phyloP scores from a whole-genome alignment of 2,329 filamentous ascomycete genomes.

The Cercospora zeae-maydis region DNA sequence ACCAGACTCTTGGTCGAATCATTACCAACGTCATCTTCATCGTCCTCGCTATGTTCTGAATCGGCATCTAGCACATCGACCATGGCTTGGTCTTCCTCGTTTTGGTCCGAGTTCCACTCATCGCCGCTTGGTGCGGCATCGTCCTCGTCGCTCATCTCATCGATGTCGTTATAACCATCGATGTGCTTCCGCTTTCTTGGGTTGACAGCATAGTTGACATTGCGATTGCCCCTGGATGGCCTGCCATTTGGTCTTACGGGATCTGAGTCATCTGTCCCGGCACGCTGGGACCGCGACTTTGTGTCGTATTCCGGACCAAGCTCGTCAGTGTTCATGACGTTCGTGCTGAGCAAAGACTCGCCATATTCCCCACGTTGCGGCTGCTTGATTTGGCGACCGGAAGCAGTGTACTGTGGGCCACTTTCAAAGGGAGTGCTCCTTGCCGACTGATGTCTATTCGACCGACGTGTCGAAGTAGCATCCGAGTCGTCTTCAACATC shows the following conservation, averaged over 20 bases:
- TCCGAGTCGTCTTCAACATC: slow-evolving; percentile 72
- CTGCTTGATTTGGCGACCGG: slow-evolving; percentile 77
- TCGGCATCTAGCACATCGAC: slow-evolving; percentile 50
- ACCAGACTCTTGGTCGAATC: slow-evolving; percentile 55
- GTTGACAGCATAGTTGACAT: slow-evolving; percentile 31
- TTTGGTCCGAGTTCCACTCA: slow-evolving; percentile 70
- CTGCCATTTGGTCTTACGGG: slow-evolving; percentile 42
- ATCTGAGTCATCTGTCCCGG: slow-evolving; percentile 47
- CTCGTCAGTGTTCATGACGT: slow-evolving; percentile 43
- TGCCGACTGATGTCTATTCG: slow-evolving; percentile 58
- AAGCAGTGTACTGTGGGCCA: slow-evolving; percentile 69
- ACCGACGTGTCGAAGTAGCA: slow-evolving; percentile 61
- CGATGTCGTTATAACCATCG: slow-evolving; percentile 56
- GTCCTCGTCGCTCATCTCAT: slow-evolving; percentile 62
- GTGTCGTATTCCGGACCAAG: slow-evolving; percentile 25
- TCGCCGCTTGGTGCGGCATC: slow-evolving; percentile 57
- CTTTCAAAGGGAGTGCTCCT: slow-evolving; percentile 68
- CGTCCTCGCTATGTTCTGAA: slow-evolving; percentile 44
- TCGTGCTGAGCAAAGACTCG: slow-evolving; percentile 57
- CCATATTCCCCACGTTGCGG: slow-evolving; percentile 62
- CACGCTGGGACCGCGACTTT: slow-evolving; percentile 34
- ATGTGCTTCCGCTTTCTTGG: slow-evolving; percentile 48
- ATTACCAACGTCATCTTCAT: slow-evolving; percentile 36
- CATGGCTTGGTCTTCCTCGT: slow-evolving; percentile 58
- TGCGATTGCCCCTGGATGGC: slow-evolving; percentile 29